Conservation (phyloP, 768 basidiomycete species). For the Rhizopogon sp. region DNA sequence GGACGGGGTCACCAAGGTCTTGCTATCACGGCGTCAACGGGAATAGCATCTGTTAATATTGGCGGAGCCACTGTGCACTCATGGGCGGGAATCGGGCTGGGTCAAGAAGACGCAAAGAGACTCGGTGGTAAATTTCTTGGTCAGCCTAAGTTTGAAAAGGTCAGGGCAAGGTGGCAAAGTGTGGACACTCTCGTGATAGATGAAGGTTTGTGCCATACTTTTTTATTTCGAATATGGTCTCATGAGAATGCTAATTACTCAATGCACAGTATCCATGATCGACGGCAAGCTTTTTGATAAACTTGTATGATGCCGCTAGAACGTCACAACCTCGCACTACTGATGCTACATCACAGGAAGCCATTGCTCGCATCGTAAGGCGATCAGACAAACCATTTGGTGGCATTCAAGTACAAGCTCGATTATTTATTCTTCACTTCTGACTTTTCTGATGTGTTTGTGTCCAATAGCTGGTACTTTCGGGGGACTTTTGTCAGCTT, state of each 20-base stretch:
- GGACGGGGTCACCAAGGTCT: slow-evolving; percentile 32
- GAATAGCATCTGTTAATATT: slow-evolving; percentile 79
- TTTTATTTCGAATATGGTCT: not conserved
- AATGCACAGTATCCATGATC: slow-evolving; percentile 76
- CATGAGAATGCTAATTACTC: not conserved
- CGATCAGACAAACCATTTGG: slow-evolving; percentile 62
- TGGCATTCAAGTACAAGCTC: slow-evolving; percentile 83
- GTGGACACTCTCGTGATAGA: slow-evolving; percentile 75
- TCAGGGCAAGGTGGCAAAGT: slow-evolving; percentile 57
- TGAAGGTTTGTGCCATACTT: slow-evolving; percentile 52
- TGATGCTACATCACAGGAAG: slow-evolving; percentile 42
- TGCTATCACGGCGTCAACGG: slow-evolving; percentile 79
- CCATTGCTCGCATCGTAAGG: slow-evolving; percentile 57
- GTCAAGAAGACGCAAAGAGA: slow-evolving; percentile 46
- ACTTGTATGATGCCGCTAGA: slow-evolving; percentile 40
- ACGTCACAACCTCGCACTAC: slow-evolving; percentile 17
- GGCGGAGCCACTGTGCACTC: slow-evolving; percentile 79
- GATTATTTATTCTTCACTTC: not conserved
- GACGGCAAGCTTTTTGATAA: slow-evolving; percentile 80
- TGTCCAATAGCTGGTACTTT: slow-evolving; percentile 61
- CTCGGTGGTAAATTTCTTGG: slow-evolving; percentile 51
- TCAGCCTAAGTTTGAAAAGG: slow-evolving; percentile 29
- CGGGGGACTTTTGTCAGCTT: slow-evolving; percentile 89
- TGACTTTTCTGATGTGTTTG: not conserved
- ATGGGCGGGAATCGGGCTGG: slow-evolving; percentile 79